Percentiles rank a stretch among this genome's conserved stretches.
Conservation (phyloP, 306 rosid genomes). For the Cucurbita ficifolia region DNA sequence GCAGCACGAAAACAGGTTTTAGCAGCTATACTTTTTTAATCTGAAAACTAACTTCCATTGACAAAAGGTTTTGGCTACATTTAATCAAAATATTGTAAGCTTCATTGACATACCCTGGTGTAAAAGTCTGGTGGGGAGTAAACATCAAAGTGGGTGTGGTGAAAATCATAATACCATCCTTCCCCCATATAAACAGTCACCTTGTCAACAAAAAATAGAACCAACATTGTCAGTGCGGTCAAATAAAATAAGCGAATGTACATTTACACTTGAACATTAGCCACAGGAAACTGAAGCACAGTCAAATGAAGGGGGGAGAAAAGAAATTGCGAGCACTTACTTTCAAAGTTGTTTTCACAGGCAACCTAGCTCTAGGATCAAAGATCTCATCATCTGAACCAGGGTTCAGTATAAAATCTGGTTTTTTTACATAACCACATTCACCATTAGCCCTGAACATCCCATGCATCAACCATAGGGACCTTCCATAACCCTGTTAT, state of each 20-base stretch:
- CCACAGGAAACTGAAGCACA: slow-evolving; percentile 6
- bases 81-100: no score
- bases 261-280: background rate
- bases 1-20: background rate
- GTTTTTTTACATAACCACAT: slow-evolving; percentile 93
- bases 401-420: slow-evolving; percentile 44
- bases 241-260: background rate
- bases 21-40: background rate
- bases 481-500: slow-evolving; percentile 82
- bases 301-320: background rate
- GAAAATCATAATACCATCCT: slow-evolving; percentile 90
- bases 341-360: slow-evolving; percentile 62
- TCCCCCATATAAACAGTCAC: slow-evolving; percentile 89
- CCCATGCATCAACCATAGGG: slow-evolving; percentile 96
- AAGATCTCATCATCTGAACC: slow-evolving; percentile 50
- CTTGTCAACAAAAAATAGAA: slow-evolving; percentile 26
- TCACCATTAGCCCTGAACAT: slow-evolving; percentile 93
- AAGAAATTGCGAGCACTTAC: slow-evolving; percentile 21
- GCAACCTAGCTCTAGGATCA: slow-evolving; percentile 45
- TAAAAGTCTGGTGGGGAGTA: slow-evolving; percentile 97
- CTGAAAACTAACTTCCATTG: background rate
- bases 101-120: slow-evolving; percentile 48
- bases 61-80: slow-evolving; percentile 2
- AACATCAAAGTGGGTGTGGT: slow-evolving; percentile 70
- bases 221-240: slow-evolving; percentile 6